A percentile compares a stretch with the other conserved stretches of the same genome.
Evolutionary conservation across 495 filamentous ascomycete genomes (phyloP).

Genomic region (Mycothermus thermophilus): DNA sequence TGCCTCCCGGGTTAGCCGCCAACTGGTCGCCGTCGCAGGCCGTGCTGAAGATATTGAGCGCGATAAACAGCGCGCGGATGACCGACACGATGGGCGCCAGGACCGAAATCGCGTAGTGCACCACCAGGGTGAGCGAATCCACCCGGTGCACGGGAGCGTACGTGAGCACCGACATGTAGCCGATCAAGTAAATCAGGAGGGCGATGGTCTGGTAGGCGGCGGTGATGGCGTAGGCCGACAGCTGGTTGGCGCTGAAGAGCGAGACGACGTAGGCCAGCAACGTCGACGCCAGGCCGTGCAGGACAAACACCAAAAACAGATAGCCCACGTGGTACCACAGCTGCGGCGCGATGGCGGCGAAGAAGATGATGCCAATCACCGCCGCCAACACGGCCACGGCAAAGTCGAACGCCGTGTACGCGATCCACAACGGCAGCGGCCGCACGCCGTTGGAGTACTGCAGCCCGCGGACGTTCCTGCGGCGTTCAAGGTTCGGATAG

Average conservation of each 20-base stretch:
- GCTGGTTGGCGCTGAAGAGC: constrained; percentile 36
- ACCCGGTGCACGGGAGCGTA: constrained; percentile 48
- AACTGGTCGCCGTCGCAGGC: constrained; percentile 49
- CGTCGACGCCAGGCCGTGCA: constrained; percentile 61
- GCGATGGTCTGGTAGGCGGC: constrained; percentile 59
- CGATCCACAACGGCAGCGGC: constrained; percentile 58
- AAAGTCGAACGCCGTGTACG: constrained; percentile 70
- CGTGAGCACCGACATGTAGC: constrained; percentile 52
- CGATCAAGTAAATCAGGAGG: constrained; percentile 68
- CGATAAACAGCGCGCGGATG: constrained; percentile 52
- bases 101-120: constrained; percentile 53
- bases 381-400: constrained; percentile 45
- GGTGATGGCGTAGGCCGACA: constrained; percentile 39
- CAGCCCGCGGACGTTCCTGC: constrained; percentile 61
- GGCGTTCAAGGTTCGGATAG: constrained; percentile 69
- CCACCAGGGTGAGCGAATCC: constrained; percentile 42
- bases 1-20: constrained; percentile 52
- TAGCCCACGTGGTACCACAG: constrained; percentile 67
- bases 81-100: constrained; percentile 59
- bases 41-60: constrained; percentile 64
- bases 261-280: constrained; percentile 62
- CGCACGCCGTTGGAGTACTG: constrained; percentile 79
- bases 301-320: constrained; percentile 57
- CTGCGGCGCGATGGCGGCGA: constrained; percentile 38
- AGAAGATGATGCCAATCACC: constrained; percentile 45